Base-by-base conservation (phyloP, 2,329 filamentous ascomycete species). In the Colletotrichum agaves region DNA sequence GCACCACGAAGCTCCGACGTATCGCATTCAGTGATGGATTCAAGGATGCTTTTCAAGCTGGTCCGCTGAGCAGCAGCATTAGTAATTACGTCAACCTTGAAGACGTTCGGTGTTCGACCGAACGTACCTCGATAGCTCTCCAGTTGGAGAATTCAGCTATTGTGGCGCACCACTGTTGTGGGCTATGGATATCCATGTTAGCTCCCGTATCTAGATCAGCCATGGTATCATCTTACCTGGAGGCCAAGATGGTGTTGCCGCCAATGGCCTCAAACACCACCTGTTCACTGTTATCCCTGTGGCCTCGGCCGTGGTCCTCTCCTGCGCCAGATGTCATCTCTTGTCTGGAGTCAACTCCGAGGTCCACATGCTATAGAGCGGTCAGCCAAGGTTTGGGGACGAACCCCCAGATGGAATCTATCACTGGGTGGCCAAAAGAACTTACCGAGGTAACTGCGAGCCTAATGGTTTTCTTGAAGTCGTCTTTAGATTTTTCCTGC, bases 191-290 rank as follows among this genome's bases (percentile, higher is more conserved):
- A 0, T 33, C 2, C n/a, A n/a, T 19, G 3, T 57, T 41, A 57
- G 53, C 35, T 12, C 4, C 2, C 19, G 19, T 1, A 15, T 3
- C 19, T 13, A 12, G 2, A 7, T 2, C 2, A 33, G 12, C 15
- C 12, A 5, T 11, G 31, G 10, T 1, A 2, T 7, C 2, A 6
- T 19, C 39, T n/a, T 27, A 64, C 55, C n/a, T 64, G 4, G 62
- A 60, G 27, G 62, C 62, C 15, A 64, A 31, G 19, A 64, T 64
- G 17, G 62, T 64, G 5, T 64, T 64, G 19, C 62, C 62, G 3
- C 62, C 62, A 5, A 60, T 37, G 3, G 62, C 62, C 19, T 64
- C 62, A 19, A 64, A 64, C 0, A 64, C 62, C 37, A 64, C 62
- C 4, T 31, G 13, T 4, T 60, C 46, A 3, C 15, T 39, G 19